phyloP scores from a whole-genome alignment of 2,329 filamentous ascomycete genomes.

The Plectosphaerella plurivora region DNA sequence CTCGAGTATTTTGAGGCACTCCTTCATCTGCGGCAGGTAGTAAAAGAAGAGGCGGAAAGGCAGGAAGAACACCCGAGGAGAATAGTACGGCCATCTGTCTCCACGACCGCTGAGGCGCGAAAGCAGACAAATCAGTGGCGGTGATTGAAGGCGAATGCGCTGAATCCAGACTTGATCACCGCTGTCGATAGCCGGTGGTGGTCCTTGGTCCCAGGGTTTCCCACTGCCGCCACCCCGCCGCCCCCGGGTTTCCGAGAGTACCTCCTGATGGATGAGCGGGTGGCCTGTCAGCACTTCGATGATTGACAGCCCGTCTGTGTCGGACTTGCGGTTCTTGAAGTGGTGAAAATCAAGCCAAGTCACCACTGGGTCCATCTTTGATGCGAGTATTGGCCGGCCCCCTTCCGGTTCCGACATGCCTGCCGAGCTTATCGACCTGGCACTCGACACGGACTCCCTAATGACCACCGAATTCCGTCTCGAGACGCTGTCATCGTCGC shows the following conservation, averaged over 20 bases:
- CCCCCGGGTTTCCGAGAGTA: not conserved
- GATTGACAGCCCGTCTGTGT: slow-evolving; percentile 10
- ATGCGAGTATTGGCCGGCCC: too few species aligned
- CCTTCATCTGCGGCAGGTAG: slow-evolving; percentile 7
- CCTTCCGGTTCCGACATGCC: too few species aligned
- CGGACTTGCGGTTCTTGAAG: slow-evolving; percentile 17
- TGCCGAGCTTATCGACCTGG: too few species aligned
- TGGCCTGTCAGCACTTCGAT: slow-evolving; percentile 15
- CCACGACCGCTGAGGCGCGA: slow-evolving; percentile 2
- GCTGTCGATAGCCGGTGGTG: too few species aligned
- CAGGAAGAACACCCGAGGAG: slow-evolving; percentile 11
- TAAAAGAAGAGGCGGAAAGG: slow-evolving; percentile 12
- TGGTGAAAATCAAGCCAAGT: slow-evolving; percentile 8
- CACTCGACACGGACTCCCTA: too few species aligned
- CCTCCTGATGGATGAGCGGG: slow-evolving; percentile 3
- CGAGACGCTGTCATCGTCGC: too few species aligned
- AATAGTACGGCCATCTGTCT: slow-evolving; percentile 3
- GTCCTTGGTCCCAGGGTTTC: not conserved
- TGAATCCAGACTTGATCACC: slow-evolving; percentile 6
- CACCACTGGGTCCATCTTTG: not conserved
- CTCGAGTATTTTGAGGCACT: slow-evolving; percentile 6
- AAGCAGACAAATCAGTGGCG: slow-evolving; percentile 9
- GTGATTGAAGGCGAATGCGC: slow-evolving; percentile 15
- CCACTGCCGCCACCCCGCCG: not conserved
- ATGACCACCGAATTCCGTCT: too few species aligned